Evolutionary conservation across 352 stramenopile species (phyloP), one percentile per base, ranked within the genome.

Genomic region (Pythium myriotylum): DNA sequence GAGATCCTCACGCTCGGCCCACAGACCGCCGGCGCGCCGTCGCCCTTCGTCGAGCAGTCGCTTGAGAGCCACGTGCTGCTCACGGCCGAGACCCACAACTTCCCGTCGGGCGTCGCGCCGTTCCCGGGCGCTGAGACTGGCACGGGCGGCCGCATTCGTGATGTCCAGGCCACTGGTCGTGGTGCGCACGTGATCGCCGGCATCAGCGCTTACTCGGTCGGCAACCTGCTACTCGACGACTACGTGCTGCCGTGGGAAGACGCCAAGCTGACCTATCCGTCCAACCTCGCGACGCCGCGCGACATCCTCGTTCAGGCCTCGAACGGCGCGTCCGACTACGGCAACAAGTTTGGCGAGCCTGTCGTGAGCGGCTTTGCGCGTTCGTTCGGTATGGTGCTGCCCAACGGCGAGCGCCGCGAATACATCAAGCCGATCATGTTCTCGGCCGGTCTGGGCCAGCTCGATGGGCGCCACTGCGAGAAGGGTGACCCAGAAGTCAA

Each of bases 371-470:
- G 98, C 22, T 99, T 99, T 66, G 97, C 96, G 27, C 88, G 98
- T 29, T 98, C 91, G 14, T 99, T 99, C 67, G 98, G 98, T 16
- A 94, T 98, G 84, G 79, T 96, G 20, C 74, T 99, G 47, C 89
- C 95, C 0, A 96, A 88, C 55, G 97, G 96, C 37, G 92, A 99
- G 62, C 88, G 98, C 26, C 97, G 95, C 63, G 98, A 99, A 71
- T 99, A 98, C 91, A 97, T 99, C 60, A 99, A 99, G 80, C 98
- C 98, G 23, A 99, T 99, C 72, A 99, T 99, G 97, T 99, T 99
- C 66, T 99, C 95, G 46, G 97, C 97, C 5, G 98, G 98, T 60
- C 81, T 99, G 26, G 98, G 98, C 27, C 89, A 98, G 65, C 79
- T 99, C 29, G 96, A 99, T 66, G 92, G 73, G 20, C 73, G 82